Evolutionary conservation across 2,329 filamentous ascomycete species (phyloP).

Genomic region (Colletotrichum aenigma): DNA sequence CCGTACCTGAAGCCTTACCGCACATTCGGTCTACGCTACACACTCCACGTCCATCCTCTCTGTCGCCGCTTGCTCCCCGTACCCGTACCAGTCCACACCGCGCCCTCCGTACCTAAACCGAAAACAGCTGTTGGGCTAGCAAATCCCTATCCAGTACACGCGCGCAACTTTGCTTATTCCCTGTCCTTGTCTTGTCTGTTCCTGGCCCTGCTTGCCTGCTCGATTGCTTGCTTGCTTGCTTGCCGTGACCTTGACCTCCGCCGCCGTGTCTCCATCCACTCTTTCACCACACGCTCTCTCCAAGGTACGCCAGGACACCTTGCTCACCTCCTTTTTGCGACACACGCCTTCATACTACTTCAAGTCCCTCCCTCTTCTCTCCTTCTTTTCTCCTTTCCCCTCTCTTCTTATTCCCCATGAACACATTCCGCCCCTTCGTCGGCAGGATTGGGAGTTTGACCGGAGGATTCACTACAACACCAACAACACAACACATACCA

Average conservation of each 20-base stretch:
- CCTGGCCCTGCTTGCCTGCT: not conserved
- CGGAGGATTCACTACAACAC: not conserved
- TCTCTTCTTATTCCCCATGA: constrained; percentile 12
- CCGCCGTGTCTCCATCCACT: not conserved
- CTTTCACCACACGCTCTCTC: not conserved
- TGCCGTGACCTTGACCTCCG: not conserved
- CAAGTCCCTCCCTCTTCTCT: constrained; percentile 19
- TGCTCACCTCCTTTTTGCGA: constrained; percentile 23
- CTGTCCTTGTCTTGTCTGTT: not conserved
- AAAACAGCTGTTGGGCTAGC: constrained; percentile 14
- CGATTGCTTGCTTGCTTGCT: not conserved
- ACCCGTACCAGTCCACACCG: not conserved
- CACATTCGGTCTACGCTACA: not conserved
- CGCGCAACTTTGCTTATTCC: constrained; percentile 20
- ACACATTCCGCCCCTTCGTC: constrained; percentile 21
- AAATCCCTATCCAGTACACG: constrained; percentile 2
- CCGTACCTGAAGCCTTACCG: constrained; percentile 4
- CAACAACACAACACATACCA: not conserved
- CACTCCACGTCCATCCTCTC: not conserved
- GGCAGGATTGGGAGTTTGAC: constrained; percentile 19
- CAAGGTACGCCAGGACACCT: constrained; percentile 2
- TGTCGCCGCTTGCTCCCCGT: not conserved
- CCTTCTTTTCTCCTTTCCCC: constrained; percentile 18
- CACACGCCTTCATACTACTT: constrained; percentile 11
- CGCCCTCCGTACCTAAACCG: constrained; percentile 1